phyloP scores from a whole-genome alignment of 2,329 filamentous ascomycete species.

The Botrytis pseudocinerea region DNA sequence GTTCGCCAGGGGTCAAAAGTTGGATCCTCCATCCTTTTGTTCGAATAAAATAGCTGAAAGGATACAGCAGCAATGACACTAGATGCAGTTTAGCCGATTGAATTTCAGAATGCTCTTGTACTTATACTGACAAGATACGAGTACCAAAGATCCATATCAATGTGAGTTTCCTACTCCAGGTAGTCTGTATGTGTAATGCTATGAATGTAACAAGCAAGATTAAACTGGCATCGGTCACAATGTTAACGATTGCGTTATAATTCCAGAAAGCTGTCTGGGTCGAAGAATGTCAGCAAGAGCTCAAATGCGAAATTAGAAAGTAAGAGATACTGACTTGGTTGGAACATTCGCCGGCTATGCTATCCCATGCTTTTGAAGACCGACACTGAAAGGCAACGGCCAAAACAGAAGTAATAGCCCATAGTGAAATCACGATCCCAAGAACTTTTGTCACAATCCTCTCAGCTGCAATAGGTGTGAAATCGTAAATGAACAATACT shows the following conservation, averaged over 20 bases:
- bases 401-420: conserved; percentile 16
- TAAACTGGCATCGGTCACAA: conserved; percentile 17
- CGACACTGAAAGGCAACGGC: conserved; percentile 18
- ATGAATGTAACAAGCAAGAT: conserved; percentile 16
- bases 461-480: conserved; percentile 1
- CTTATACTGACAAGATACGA: conserved; percentile 13
- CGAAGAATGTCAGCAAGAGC: background rate
- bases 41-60: conserved; percentile 16
- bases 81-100: background rate
- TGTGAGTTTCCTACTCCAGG: background rate
- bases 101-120: background rate
- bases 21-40: conserved; percentile 7
- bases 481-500: background rate
- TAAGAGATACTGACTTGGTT: conserved; percentile 8
- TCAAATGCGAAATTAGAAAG: background rate
- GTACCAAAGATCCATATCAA: conserved; percentile 23
- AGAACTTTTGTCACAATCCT: background rate
- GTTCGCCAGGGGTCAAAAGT: conserved; percentile 14
- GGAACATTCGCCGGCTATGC: conserved; percentile 14
- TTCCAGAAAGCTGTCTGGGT: conserved; percentile 19
- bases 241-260: conserved; percentile 13
- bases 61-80: conserved; percentile 19
- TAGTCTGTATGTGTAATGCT: conserved; percentile 15
- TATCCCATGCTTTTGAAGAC: conserved; percentile 14
- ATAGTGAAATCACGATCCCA: conserved; percentile 15